Percentiles rank a stretch among this genome's conserved stretches.
Evolutionary conservation across 108 stramenopile genomes (phyloP).

Genomic region (Nannochloropsis salina): DNA sequence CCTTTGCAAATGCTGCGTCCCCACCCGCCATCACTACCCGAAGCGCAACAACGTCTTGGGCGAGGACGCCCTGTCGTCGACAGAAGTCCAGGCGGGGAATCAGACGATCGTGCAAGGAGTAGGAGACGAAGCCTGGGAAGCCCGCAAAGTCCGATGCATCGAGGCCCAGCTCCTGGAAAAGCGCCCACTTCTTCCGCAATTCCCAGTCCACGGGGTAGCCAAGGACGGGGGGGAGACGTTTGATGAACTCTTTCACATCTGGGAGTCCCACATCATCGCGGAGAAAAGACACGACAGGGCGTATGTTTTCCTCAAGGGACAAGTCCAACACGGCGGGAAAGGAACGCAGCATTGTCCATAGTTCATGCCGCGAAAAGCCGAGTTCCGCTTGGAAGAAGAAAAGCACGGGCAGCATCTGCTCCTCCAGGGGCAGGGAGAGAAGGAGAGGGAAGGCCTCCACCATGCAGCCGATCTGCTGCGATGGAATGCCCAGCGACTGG

Average conservation of each 20-base stretch:
- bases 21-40: not conserved
- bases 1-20: not conserved
- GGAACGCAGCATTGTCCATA: not conserved
- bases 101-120: conserved; percentile 1
- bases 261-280: not conserved
- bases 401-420: not conserved
- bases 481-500: not conserved
- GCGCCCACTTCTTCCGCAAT: conserved; percentile 11
- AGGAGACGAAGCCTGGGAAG: not conserved
- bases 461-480: conserved; percentile 8
- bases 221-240: not conserved
- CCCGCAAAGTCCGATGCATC: not conserved
- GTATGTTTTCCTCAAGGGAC: not conserved
- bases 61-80: not conserved
- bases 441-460: not conserved
- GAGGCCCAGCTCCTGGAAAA: not conserved
- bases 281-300: not conserved
- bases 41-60: not conserved
- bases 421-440: not conserved
- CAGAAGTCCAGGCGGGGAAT: conserved; percentile 3
- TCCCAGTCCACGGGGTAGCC: conserved; percentile 5
- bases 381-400: not conserved
- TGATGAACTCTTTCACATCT: not conserved
- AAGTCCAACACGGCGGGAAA: conserved; percentile 19
- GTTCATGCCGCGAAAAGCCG: not conserved